These are phyloP conservation scores for Diutina siamensis DNA, from an alignment of 1,139 yeast species.

Conservation along the genomic window DNA sequence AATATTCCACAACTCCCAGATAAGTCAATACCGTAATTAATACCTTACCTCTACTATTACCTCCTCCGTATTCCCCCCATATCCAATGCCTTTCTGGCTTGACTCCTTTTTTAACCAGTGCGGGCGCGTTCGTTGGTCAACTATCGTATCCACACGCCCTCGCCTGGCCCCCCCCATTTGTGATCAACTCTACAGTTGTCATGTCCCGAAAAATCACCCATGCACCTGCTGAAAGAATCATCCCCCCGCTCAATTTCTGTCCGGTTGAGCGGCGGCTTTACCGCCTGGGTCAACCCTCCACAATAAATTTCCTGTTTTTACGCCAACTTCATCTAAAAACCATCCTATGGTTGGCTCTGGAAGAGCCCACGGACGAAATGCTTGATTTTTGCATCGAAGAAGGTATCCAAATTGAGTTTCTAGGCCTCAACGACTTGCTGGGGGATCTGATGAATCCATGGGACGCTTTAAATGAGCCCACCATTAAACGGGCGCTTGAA, in stretches of 20 bases:
- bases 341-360: constrained; percentile 88
- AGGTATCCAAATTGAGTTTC: constrained; percentile 52
- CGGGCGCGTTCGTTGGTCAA: too few species aligned
- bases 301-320: constrained; percentile 78
- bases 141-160: too few species aligned
- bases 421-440: constrained; percentile 44
- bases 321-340: constrained; percentile 64
- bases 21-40: too few species aligned
- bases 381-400: constrained; percentile 68
- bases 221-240: constrained; percentile 49
- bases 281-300: constrained; percentile 94
- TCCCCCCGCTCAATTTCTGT: constrained; percentile 90
- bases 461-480: constrained; percentile 87
- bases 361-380: constrained; percentile 86
- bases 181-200: not conserved
- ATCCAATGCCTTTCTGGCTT: too few species aligned
- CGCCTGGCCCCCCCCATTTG: too few species aligned
- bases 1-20: too few species aligned
- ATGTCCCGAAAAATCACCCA: constrained; percentile 7
- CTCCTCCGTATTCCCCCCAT: too few species aligned
- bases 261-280: constrained; percentile 84
- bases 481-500: constrained; percentile 70
- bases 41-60: too few species aligned
- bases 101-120: too few species aligned
- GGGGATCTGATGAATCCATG: constrained; percentile 55